Conservation (phyloP, 2,329 filamentous ascomycete genomes). For the Thelonectria olida region DNA sequence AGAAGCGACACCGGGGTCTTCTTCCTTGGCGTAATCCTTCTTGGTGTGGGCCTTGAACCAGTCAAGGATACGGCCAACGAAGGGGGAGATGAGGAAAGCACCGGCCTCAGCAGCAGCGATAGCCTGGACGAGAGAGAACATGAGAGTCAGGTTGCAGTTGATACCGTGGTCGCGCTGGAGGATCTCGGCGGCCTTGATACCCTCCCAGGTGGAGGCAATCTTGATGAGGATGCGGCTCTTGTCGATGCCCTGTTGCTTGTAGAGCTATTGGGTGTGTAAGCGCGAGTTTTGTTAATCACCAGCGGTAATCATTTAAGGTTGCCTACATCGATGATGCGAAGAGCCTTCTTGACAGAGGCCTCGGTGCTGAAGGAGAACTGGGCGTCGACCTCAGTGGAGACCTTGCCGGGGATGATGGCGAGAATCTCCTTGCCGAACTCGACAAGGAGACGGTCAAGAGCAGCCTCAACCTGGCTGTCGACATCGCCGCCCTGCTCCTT, state of each 20-base stretch:
- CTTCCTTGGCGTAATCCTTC: slow-evolving; percentile 88
- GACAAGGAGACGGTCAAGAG: slow-evolving; percentile 93
- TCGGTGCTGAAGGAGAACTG: slow-evolving; percentile 95
- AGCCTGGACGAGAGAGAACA: slow-evolving; percentile 96
- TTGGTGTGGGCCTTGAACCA: slow-evolving; percentile 98
- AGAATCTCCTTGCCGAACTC: slow-evolving; percentile 99
- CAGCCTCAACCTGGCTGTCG: slow-evolving; percentile 86
- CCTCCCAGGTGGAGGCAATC: slow-evolving; percentile 99
- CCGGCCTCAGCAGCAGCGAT: slow-evolving; percentile 95
- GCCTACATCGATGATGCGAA: slow-evolving; percentile 92
- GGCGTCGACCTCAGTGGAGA: slow-evolving; percentile 98
- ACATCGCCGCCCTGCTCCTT: slow-evolving; percentile 76
- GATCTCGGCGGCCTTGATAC: slow-evolving; percentile 97
- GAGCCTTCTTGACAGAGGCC: slow-evolving; percentile 92
- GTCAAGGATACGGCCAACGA: slow-evolving; percentile 98
- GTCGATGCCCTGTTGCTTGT: slow-evolving; percentile 88
- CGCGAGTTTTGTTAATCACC: slow-evolving; percentile 14
- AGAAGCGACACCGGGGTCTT: slow-evolving; percentile 95
- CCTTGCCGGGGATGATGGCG: slow-evolving; percentile 95
- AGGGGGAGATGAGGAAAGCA: slow-evolving; percentile 98
- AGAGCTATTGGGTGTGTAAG: slow-evolving; percentile 70
- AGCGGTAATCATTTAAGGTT: background rate
- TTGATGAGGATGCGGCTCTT: slow-evolving; percentile 98
- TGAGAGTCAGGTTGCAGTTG: slow-evolving; percentile 98
- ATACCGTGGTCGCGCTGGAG: slow-evolving; percentile 95